Percentiles rank a stretch among this genome's conserved stretches.
phyloP scores from a whole-genome alignment of 1,139 yeast genomes.

The Nakaseomyces glabratus region DNA sequence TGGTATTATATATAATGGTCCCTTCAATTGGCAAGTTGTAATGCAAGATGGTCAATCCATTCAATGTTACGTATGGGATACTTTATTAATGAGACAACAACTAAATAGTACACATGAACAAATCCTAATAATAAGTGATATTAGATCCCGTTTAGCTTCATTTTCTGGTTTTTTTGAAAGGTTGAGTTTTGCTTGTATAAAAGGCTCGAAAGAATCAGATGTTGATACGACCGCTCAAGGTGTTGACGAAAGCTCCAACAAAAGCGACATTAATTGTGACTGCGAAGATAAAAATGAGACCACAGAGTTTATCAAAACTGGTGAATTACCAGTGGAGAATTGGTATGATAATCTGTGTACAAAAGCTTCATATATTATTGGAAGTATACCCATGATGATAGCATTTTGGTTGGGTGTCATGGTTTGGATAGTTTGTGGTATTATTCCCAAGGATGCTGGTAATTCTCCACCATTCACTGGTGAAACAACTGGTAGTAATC shows the following conservation, averaged over 20 bases:
- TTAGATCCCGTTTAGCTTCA: constrained; percentile 30
- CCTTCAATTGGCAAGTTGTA: constrained; percentile 35
- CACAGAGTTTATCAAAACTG: constrained; percentile 7
- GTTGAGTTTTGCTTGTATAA: constrained; percentile 6
- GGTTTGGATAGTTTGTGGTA: constrained; percentile 34
- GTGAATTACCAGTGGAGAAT: constrained; percentile 20
- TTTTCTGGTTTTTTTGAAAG: constrained; percentile 17
- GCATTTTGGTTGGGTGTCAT: constrained; percentile 34
- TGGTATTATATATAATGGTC: constrained; percentile 30
- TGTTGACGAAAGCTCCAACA: too few relatives aligned
- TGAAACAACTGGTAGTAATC: constrained; percentile 19
- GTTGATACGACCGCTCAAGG: too few relatives aligned
- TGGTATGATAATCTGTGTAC: constrained; percentile 31
- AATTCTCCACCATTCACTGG: constrained; percentile 25
- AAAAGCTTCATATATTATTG: constrained; percentile 22
- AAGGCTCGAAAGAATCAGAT: constrained; percentile 1
- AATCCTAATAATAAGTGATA: constrained; percentile 20
- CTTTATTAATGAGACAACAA: constrained; percentile 36
- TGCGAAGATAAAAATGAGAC: constrained; percentile 6
- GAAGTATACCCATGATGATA: constrained; percentile 29
- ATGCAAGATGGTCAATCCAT: constrained; percentile 38
- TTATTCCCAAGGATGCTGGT: constrained; percentile 22
- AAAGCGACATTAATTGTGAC: not conserved
- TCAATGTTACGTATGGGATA: constrained; percentile 35
- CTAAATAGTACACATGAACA: constrained; percentile 26